phyloP scores from a whole-genome alignment of 768 basidiomycete species.

The Hygrophorus pudorinus region DNA sequence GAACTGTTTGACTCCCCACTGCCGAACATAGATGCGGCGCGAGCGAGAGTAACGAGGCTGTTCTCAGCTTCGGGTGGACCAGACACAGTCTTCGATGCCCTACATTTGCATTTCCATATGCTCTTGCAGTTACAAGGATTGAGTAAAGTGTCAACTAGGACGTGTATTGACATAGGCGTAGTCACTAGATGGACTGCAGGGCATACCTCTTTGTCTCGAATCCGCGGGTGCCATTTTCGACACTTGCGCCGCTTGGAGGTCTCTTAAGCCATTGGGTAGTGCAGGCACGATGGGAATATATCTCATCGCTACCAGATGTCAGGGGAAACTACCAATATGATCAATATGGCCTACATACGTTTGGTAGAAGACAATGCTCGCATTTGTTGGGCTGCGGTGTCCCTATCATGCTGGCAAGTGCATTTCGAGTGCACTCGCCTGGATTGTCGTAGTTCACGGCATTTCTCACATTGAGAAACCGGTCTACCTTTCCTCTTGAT shows the following conservation, averaged over 20 bases:
- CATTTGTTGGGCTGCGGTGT: conserved; percentile 21
- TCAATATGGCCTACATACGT: conserved; percentile 22
- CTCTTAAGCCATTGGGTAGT: conserved; percentile 64
- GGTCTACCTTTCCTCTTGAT: conserved; percentile 92
- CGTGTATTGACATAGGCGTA: conserved; percentile 7
- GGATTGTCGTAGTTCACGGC: conserved; percentile 72
- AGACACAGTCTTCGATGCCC: conserved; percentile 7
- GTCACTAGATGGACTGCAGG: background rate
- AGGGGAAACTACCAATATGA: background rate
- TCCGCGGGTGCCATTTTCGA: conserved; percentile 24
- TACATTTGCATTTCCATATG: conserved; percentile 47
- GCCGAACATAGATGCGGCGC: conserved; percentile 27
- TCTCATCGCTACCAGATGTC: conserved; percentile 36
- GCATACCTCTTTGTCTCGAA: conserved; percentile 40
- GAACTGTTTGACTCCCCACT: conserved; percentile 10
- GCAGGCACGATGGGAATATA: conserved; percentile 65
- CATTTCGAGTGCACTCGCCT: conserved; percentile 79
- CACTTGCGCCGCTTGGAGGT: conserved; percentile 27
- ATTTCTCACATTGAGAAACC: conserved; percentile 80
- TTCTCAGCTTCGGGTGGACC: conserved; percentile 5
- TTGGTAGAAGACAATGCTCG: conserved; percentile 28
- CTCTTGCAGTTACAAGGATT: conserved; percentile 57
- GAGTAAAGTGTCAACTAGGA: conserved; percentile 46
- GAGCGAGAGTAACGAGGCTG: conserved; percentile 25
- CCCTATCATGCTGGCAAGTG: conserved; percentile 42